phyloP scores from a whole-genome alignment of 2,329 filamentous ascomycete species.

The Decorospora gaudefroyi region DNA sequence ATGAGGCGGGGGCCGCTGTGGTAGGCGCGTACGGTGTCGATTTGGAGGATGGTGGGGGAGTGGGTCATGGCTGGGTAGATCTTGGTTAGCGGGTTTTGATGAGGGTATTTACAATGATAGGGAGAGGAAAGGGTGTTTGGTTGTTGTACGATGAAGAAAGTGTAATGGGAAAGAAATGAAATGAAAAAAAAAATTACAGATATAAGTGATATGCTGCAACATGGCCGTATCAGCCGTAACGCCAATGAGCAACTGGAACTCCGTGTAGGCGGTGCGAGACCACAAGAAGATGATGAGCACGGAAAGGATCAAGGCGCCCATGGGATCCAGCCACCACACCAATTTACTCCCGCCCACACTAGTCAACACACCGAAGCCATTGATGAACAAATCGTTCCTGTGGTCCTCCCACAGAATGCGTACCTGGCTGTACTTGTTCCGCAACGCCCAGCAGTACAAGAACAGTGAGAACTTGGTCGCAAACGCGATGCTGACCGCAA shows the following conservation, averaged over 20 bases:
- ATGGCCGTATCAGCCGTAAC: conserved; percentile 83
- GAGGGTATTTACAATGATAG: too few species aligned
- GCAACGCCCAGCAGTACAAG: conserved; percentile 87
- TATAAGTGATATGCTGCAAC: conserved; percentile 94
- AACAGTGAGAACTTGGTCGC: conserved; percentile 81
- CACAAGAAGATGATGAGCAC: conserved; percentile 77
- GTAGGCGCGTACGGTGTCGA: conserved; percentile 94
- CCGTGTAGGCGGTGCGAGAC: conserved; percentile 80
- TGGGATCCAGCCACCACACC: conserved; percentile 91
- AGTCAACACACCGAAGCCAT: conserved; percentile 88
- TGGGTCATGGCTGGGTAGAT: conserved; percentile 89
- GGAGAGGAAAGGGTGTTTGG: too few species aligned
- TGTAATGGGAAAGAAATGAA: background rate
- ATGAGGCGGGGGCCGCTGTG: conserved; percentile 87
- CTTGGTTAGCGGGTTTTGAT: too few species aligned
- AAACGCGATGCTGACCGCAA: conserved; percentile 85
- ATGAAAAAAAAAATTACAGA: conserved; percentile 61
- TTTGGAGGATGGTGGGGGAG: conserved; percentile 74
- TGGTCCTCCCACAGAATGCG: conserved; percentile 96
- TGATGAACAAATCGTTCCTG: conserved; percentile 95
- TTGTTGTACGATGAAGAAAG: too few species aligned
- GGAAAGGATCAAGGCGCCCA: conserved; percentile 84
- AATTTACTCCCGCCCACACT: conserved; percentile 89
- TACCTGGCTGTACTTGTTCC: conserved; percentile 89
- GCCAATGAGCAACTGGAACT: conserved; percentile 90